A percentile compares a stretch with the other conserved stretches of the same genome.
phyloP scores from a whole-genome alignment of 768 basidiomycete genomes.

The Mycena maculata region DNA sequence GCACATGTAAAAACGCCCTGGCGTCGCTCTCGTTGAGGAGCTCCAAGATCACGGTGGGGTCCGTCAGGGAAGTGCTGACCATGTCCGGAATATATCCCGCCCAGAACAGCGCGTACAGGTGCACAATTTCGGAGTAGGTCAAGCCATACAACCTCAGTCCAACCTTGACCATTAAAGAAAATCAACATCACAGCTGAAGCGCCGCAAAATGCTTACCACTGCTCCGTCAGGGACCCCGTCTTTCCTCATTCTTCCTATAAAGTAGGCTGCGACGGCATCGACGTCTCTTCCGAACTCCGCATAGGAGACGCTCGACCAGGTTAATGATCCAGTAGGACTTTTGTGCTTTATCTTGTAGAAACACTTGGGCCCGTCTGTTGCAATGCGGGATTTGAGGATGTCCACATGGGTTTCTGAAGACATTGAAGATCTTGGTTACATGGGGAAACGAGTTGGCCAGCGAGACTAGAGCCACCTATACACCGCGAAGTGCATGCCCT shows the following conservation, averaged over 20 bases:
- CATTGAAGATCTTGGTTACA: neutral
- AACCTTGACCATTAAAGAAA: too few species aligned
- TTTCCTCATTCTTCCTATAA: neutral
- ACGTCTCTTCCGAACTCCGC: neutral
- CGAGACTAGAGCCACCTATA: too few species aligned
- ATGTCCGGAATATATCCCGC: slow-evolving; percentile 2
- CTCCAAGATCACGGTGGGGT: neutral
- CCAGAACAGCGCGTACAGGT: neutral
- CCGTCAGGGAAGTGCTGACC: neutral
- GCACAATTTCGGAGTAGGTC: neutral
- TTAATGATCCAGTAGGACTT: neutral
- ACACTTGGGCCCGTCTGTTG: neutral
- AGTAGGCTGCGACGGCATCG: neutral
- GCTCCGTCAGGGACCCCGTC: neutral
- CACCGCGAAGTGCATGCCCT: too few species aligned
- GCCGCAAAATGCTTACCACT: neutral
- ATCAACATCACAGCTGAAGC: too few species aligned
- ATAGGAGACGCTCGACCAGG: neutral
- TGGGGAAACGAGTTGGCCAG: too few species aligned
- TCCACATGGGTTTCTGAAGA: neutral
- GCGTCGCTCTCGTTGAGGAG: neutral
- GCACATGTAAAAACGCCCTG: neutral
- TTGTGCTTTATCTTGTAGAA: neutral
- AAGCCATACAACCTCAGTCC: neutral
- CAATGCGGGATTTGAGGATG: neutral